phyloP scores from a whole-genome alignment of 495 filamentous ascomycete genomes.

The Xylaria longipes region DNA sequence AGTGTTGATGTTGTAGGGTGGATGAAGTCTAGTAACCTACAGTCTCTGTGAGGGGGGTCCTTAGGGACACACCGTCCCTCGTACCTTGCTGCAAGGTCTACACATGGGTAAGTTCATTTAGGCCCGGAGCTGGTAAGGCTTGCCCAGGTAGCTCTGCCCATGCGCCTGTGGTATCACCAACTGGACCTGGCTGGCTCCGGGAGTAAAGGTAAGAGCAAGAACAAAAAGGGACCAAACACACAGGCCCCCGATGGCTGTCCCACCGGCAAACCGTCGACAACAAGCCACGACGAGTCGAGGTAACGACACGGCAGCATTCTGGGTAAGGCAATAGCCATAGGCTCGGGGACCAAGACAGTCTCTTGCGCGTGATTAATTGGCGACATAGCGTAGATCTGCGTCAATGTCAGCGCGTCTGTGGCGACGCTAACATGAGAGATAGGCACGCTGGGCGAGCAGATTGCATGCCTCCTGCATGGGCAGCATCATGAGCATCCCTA shows the following conservation, averaged over 20 bases:
- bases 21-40: slow-evolving; percentile 2
- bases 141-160: background rate
- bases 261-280: background rate
- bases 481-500: background rate
- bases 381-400: background rate
- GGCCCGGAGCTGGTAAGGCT: background rate
- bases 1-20: background rate
- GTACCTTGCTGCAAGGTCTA: background rate
- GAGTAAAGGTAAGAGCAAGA: background rate
- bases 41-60: background rate
- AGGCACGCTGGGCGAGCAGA: background rate
- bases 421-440: background rate
- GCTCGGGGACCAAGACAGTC: background rate
- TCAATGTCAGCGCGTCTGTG: background rate
- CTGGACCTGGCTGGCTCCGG: background rate
- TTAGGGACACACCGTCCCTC: background rate
- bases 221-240: background rate
- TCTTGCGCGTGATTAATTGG: background rate
- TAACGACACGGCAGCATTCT: background rate
- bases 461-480: background rate
- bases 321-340: background rate
- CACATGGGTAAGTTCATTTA: background rate
- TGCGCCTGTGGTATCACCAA: background rate
- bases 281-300: background rate
- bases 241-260: background rate